Conservation (phyloP, 2,329 filamentous ascomycete species). For the Oidium heveae region DNA sequence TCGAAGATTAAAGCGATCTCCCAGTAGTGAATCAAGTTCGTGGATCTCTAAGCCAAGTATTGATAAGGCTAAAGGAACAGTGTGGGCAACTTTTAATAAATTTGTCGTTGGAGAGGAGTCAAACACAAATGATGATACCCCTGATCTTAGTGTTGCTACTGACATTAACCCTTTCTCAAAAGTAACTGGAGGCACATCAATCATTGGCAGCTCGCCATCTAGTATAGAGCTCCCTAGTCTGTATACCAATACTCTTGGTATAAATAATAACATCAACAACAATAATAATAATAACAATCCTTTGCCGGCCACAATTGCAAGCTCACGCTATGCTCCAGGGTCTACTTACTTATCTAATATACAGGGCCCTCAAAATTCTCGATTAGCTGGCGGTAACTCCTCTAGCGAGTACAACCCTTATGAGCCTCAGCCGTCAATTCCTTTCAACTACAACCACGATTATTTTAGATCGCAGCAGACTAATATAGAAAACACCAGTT, state of each 20-base stretch:
- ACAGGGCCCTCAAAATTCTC: constrained; percentile 14
- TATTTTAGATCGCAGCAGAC: neutral
- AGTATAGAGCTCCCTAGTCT: constrained; percentile 40
- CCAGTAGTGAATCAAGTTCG: constrained; percentile 54
- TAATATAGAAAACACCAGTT: neutral
- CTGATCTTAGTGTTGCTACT: constrained; percentile 23
- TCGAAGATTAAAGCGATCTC: constrained; percentile 61
- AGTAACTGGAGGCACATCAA: constrained; percentile 51
- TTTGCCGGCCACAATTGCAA: constrained; percentile 6
- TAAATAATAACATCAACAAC: constrained; percentile 12
- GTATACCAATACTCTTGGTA: constrained; percentile 13
- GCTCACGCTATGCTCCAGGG: constrained; percentile 13
- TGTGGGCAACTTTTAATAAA: constrained; percentile 86
- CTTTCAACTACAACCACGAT: constrained; percentile 1
- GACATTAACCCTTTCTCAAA: constrained; percentile 63
- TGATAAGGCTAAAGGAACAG: constrained; percentile 76
- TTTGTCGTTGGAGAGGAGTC: constrained; percentile 84
- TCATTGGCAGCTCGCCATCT: constrained; percentile 49
- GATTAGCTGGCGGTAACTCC: constrained; percentile 21
- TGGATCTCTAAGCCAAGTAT: constrained; percentile 93
- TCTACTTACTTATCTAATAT: constrained; percentile 6
- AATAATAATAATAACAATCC: constrained; percentile 5
- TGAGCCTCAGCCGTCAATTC: constrained; percentile 18
- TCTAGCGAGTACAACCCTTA: constrained; percentile 20
- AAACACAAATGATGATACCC: constrained; percentile 32